phyloP scores from a whole-genome alignment of 164 flowering plant genomes.

The Berberis thunbergii region DNA sequence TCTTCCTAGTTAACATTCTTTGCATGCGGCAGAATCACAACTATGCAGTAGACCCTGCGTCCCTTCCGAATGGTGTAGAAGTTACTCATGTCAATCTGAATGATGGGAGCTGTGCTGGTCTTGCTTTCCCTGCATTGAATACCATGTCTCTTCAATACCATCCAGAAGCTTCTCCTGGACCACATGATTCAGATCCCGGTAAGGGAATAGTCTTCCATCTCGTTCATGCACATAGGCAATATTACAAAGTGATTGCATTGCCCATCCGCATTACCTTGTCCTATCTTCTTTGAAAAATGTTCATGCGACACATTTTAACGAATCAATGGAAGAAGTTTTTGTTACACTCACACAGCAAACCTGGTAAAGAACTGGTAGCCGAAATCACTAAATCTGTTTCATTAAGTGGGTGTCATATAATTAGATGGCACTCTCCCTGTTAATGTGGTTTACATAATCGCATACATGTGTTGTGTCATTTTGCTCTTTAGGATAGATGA shows the following conservation, averaged over 20 bases:
- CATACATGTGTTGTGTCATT: neutral
- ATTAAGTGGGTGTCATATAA: neutral
- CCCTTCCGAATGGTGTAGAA: conserved; percentile 75
- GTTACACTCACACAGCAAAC: neutral
- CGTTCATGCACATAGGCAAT: no score
- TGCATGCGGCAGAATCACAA: conserved; percentile 61
- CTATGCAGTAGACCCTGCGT: conserved; percentile 77
- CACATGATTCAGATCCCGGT: conserved; percentile 84
- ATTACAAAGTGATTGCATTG: neutral
- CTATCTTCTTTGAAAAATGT: neutral
- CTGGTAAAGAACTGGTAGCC: neutral
- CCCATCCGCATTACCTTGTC: neutral
- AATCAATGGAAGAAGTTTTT: neutral
- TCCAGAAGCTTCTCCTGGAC: conserved; percentile 94
- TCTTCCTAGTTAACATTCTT: neutral
- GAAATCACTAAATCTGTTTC: neutral
- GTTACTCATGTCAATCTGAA: conserved; percentile 80
- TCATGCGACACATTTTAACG: neutral
- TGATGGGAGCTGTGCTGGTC: conserved; percentile 89
- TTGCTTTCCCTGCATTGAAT: conserved; percentile 53
- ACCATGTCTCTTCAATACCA: conserved; percentile 87
- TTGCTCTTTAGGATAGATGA: neutral
- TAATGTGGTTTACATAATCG: neutral
- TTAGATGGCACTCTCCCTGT: neutral
- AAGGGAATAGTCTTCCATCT: conserved; percentile 5